A percentile compares a stretch with the other conserved stretches of the same genome.
phyloP scores from a whole-genome alignment of 352 stramenopile genomes.

The Phytophthora kernoviae region DNA sequence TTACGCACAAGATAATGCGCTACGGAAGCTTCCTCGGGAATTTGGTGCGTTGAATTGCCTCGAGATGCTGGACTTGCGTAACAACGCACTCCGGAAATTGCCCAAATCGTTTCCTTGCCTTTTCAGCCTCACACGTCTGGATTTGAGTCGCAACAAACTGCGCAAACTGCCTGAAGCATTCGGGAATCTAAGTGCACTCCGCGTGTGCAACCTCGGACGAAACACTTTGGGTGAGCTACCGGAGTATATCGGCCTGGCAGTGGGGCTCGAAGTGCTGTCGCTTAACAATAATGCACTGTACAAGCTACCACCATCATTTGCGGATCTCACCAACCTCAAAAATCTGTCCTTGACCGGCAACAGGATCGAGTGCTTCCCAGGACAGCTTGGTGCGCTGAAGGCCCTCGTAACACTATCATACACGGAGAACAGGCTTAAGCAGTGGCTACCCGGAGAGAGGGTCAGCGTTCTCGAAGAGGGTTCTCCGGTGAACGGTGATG shows the following conservation, averaged over 20 bases:
- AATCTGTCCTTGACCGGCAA: conserved; percentile 53
- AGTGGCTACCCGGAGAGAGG: conserved; percentile 29
- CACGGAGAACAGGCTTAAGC: conserved; percentile 50
- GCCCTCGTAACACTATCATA: conserved; percentile 41
- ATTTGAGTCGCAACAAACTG: conserved; percentile 54
- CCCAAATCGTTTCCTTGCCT: conserved; percentile 60
- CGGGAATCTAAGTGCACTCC: conserved; percentile 44
- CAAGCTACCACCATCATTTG: conserved; percentile 45
- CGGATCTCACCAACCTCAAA: conserved; percentile 36
- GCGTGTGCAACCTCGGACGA: conserved; percentile 42
- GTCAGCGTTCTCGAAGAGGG: conserved; percentile 10
- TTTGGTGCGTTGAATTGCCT: conserved; percentile 48
- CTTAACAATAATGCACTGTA: conserved; percentile 49
- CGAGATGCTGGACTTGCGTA: conserved; percentile 44
- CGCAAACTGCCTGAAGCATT: conserved; percentile 47
- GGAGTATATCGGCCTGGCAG: conserved; percentile 39
- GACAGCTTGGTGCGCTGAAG: conserved; percentile 20
- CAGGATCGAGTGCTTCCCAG: conserved; percentile 50
- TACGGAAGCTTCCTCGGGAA: conserved; percentile 36
- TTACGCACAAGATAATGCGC: conserved; percentile 44
- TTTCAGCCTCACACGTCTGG: conserved; percentile 27
- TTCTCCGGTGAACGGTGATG: conserved; percentile 14
- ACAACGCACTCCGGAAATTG: conserved; percentile 46
- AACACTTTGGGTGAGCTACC: conserved; percentile 52
- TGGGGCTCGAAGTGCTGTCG: conserved; percentile 32